Percentiles rank a stretch among this genome's conserved stretches.
Conservation (phyloP, 441 rosid species). For the Brassica balearica region DNA sequence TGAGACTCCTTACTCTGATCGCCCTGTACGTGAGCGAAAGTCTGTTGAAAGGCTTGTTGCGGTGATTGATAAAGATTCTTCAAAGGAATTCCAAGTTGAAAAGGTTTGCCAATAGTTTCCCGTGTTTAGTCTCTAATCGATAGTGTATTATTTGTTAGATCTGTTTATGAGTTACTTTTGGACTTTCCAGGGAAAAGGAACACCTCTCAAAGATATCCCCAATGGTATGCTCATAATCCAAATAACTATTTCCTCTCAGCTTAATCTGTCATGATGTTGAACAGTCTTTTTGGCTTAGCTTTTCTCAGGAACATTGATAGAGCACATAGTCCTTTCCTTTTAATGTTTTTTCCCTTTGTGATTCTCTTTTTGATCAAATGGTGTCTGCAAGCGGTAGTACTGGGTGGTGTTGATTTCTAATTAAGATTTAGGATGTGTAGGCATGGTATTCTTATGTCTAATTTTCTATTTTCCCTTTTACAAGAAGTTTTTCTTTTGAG, state of each 20-base stretch:
- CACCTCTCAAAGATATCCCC: slow-evolving; percentile 85
- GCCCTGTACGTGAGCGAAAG: slow-evolving; percentile 91
- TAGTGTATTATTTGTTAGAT: slow-evolving; percentile 21
- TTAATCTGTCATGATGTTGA: neutral
- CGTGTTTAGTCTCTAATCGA: neutral
- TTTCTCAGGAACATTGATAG: slow-evolving; percentile 12
- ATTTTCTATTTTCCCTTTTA: neutral
- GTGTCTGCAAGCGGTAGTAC: neutral
- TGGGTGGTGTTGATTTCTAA: neutral
- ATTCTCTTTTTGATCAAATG: neutral
- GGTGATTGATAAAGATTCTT: slow-evolving; percentile 68
- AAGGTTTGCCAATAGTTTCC: slow-evolving; percentile 57
- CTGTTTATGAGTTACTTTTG: slow-evolving; percentile 38
- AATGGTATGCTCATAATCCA: slow-evolving; percentile 60
- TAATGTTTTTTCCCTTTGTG: neutral
- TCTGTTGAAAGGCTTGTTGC: slow-evolving; percentile 93
- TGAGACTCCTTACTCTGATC: slow-evolving; percentile 70
- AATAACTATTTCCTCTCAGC: slow-evolving; percentile 4
- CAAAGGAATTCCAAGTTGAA: slow-evolving; percentile 69
- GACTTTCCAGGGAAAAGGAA: slow-evolving; percentile 78
- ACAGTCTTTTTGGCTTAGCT: neutral
- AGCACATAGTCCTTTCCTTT: slow-evolving; percentile 10
- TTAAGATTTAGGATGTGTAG: neutral
- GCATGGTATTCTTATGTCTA: neutral
- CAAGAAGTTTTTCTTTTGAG: neutral